Conservation (phyloP, 306 rosid genomes). For the Dryas alaskensis region DNA sequence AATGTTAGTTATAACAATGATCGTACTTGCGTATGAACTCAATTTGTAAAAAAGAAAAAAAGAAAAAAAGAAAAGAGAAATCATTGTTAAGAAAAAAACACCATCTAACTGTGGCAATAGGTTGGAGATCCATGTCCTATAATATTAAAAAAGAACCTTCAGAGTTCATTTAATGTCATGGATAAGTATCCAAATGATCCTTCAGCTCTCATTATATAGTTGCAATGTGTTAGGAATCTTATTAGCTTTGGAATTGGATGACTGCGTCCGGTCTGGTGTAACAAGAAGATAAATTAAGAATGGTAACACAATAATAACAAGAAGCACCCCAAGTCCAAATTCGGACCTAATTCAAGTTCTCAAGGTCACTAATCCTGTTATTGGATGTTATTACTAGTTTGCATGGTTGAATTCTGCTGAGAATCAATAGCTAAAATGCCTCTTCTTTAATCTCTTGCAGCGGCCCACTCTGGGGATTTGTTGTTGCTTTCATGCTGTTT, state of each 20-base stretch:
- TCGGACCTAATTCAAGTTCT: not conserved
- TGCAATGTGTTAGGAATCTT: not conserved
- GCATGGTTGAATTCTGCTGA: conserved; percentile 18
- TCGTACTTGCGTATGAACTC: not conserved
- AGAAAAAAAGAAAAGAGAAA: not conserved
- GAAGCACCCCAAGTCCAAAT: not conserved
- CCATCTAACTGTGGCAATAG: not conserved
- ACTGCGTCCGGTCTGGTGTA: not conserved
- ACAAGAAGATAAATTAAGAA: not conserved
- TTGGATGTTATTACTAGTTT: conserved; percentile 12
- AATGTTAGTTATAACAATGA: too few species aligned
- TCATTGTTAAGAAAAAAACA: not conserved
- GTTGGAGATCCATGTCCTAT: too few species aligned
- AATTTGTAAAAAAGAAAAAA: not conserved
- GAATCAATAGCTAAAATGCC: conserved; percentile 26
- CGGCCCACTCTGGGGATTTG: conserved; percentile 94
- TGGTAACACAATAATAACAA: not conserved
- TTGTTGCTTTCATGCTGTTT: conserved; percentile 90
- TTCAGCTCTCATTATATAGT: not conserved
- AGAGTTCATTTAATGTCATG: not conserved
- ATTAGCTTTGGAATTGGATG: not conserved
- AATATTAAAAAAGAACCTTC: too few species aligned
- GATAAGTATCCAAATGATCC: too few species aligned
- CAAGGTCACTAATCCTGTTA: not conserved
- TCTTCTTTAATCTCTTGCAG: conserved; percentile 54